Percentiles rank a stretch among this genome's conserved stretches.
Evolutionary conservation across 345 rosid genomes (phyloP).

Genomic region (Ricinus communis): DNA sequence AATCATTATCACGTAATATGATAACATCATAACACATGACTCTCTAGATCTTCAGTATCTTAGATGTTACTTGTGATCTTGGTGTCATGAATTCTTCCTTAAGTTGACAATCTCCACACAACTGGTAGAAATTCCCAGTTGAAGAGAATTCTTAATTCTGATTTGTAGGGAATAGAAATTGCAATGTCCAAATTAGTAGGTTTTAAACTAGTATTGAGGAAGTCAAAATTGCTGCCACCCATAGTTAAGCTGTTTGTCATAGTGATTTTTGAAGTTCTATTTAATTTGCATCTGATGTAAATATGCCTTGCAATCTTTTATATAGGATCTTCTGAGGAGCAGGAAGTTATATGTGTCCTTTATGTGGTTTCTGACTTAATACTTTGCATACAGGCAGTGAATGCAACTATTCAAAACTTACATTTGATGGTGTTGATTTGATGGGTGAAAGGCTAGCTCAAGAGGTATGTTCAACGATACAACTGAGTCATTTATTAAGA

Average conservation of each 20-base stretch:
- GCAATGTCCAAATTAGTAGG: neutral
- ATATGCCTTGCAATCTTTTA: neutral
- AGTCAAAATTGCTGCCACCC: neutral
- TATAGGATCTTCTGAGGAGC: neutral
- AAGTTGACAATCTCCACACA: neutral
- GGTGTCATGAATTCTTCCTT: neutral
- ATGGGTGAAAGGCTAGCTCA: constrained; percentile 93
- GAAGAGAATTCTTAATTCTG: neutral
- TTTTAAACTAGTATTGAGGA: neutral
- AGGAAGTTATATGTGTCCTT: neutral
- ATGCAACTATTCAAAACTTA: constrained; percentile 70
- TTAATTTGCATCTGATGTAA: neutral
- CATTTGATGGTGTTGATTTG: constrained; percentile 88
- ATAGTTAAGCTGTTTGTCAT: constrained; percentile 4
- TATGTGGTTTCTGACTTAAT: constrained; percentile 9
- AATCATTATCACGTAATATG: neutral
- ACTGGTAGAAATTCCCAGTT: neutral
- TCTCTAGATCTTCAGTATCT: neutral
- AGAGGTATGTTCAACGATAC: constrained; percentile 52
- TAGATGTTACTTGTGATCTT: neutral
- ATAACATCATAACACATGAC: neutral
- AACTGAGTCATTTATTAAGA: neutral
- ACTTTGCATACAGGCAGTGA: constrained; percentile 65
- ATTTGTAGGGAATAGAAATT: neutral
- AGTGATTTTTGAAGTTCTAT: neutral